Evolutionary conservation across 1,284 basidiomycete genomes (phyloP), one percentile per base, ranked within the genome.

Genomic region (Boletus smithii): DNA sequence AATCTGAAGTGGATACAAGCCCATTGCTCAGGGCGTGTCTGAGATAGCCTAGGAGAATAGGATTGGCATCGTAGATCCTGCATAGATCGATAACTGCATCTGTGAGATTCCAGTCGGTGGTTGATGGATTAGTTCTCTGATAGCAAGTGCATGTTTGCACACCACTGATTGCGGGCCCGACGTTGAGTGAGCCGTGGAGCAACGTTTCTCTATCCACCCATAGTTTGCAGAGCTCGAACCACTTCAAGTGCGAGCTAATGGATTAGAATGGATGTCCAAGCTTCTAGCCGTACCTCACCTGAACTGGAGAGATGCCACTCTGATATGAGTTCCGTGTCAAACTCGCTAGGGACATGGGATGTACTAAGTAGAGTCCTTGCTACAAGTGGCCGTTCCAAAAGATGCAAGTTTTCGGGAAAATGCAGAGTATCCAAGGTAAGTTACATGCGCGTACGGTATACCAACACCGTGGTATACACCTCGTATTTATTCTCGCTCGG

Each of bases 271-370:
- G 29, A 24, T 11, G 27, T 32, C 42, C 14, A 31, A 32, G 43
- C 14, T 9, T 39, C 42, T 35, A 22, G 43, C 27, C 40, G 4
- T 9, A 35, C 46, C 62, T 59, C 57, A 85, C 86, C 71, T 84
- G 86, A 14, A 62, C 52, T 22, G 83, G 69, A 40, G 79, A 69
- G 17, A 87, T 66, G 8, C 85, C 85, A 58, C 74, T 79, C 56
- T 86, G 81, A 53, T 85, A 88, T 27, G 81, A 78, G 60, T 86
- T 87, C 48, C 81, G 73, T 5, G 85, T 85, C 36, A 88, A 67
- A 48, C 79, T 83, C 42, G 72, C 73, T 34, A 88, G 61, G 34
- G 84, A 83, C 84, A 87, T 86, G 48, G 24, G 7, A 24, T 35
- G 5, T 31, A 35, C n/a, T n/a, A n/a, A n/a, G n/a, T n/a, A n/a